Evolutionary conservation across 1,139 yeast species (phyloP).

Genomic region (Protomyces pachydermus): DNA sequence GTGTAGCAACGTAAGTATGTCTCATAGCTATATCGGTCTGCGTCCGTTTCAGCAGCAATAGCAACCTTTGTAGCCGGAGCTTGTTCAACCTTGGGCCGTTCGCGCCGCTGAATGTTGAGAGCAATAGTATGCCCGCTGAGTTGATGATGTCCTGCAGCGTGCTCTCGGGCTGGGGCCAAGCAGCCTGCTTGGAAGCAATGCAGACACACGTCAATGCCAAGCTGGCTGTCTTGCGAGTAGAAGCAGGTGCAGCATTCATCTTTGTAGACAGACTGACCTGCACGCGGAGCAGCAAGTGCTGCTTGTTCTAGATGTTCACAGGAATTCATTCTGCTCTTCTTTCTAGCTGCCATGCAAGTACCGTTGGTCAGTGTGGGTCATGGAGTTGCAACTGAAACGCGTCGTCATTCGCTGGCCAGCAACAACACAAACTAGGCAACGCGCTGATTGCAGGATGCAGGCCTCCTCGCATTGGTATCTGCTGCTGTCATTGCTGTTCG

Average conservation of each 20-base stretch:
- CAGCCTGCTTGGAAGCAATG: slow-evolving; percentile 63
- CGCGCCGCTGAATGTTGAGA: slow-evolving; percentile 51
- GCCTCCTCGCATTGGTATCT: slow-evolving; percentile 3
- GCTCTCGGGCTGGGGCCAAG: slow-evolving; percentile 46
- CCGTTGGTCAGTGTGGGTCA: no score
- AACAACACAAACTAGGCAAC: no score
- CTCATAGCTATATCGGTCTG: slow-evolving; percentile 56
- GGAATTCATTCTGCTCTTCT: neutral
- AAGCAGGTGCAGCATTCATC: slow-evolving; percentile 82
- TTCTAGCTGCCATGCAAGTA: neutral
- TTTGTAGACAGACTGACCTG: slow-evolving; percentile 50
- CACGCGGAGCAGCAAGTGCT: neutral
- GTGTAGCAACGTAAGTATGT: slow-evolving; percentile 47
- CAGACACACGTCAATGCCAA: slow-evolving; percentile 71
- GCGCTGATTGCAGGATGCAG: neutral
- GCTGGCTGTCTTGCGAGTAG: slow-evolving; percentile 52
- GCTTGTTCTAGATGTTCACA: neutral
- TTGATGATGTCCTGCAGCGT: slow-evolving; percentile 51
- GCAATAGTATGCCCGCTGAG: slow-evolving; percentile 52
- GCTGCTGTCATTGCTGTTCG: neutral
- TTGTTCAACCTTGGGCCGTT: slow-evolving; percentile 35
- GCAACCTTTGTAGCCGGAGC: slow-evolving; percentile 53
- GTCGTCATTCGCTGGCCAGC: no score
- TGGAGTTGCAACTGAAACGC: no score
- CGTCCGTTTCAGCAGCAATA: slow-evolving; percentile 62